Evolutionary conservation across 139 green algal species (phyloP).

Genomic region (Chlamydomonas incerta): DNA sequence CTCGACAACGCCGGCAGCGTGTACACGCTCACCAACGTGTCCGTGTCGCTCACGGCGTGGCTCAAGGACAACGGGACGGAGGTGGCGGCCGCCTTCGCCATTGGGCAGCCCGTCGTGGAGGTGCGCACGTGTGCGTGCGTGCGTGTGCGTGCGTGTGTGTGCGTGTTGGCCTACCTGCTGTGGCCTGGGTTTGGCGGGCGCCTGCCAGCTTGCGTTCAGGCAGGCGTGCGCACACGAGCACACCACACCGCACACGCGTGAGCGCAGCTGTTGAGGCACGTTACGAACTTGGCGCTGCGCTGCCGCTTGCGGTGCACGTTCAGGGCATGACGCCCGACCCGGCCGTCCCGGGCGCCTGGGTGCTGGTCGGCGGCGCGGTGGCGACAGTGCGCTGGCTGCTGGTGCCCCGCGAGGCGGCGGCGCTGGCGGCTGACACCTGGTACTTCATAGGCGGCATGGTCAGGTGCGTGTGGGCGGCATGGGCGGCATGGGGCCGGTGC

Average conservation of each 20-base stretch:
- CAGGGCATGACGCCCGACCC: neutral
- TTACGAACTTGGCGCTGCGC: no score
- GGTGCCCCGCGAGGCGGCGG: neutral
- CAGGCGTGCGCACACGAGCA: no score
- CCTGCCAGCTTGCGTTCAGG: no score
- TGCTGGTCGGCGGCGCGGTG: neutral
- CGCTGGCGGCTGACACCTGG: neutral
- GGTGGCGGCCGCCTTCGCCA: neutral
- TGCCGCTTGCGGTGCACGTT: no score
- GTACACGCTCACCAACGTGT: neutral
- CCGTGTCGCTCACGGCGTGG: neutral
- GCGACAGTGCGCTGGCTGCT: neutral
- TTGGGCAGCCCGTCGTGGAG: neutral
- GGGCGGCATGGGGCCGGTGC: no score
- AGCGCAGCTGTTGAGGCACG: no score
- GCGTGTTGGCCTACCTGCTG: no score
- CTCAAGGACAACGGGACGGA: neutral
- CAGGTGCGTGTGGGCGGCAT: no score
- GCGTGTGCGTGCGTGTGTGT: no score
- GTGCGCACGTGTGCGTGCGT: neutral
- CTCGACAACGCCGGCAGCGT: neutral
- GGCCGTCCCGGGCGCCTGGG: no score
- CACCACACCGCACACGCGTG: no score
- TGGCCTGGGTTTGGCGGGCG: no score
- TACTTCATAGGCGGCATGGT: neutral